These are phyloP conservation scores for Fusarium mundagurra DNA, from an alignment of 2,329 filamentous ascomycete species.

Conservation along the genomic window DNA sequence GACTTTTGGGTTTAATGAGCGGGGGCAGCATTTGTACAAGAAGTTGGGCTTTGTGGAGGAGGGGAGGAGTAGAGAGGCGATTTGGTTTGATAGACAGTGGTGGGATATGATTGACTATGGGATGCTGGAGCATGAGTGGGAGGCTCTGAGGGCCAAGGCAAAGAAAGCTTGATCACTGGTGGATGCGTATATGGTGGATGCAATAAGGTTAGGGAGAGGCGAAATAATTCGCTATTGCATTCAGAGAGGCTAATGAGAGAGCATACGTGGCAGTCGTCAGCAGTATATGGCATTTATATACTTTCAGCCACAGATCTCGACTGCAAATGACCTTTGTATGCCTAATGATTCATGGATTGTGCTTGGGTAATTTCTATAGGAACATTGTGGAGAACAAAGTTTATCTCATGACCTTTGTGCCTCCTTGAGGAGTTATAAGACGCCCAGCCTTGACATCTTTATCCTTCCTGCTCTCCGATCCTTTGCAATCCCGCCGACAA, in stretches of 20 bases:
- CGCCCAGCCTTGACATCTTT: no score
- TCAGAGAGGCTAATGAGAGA: no score
- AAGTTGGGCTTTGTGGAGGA: constrained; percentile 57
- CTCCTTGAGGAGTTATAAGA: background rate
- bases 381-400: background rate
- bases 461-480: background rate
- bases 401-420: background rate
- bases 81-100: constrained; percentile 57
- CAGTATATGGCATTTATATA: background rate
- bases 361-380: no score
- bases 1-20: constrained; percentile 54
- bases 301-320: background rate
- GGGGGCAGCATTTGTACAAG: constrained; percentile 55
- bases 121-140: constrained; percentile 54
- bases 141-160: constrained; percentile 3
- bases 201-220: background rate
- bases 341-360: background rate
- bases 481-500: no score
- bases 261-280: no score
- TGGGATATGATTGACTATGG: constrained; percentile 47
- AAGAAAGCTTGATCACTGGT: background rate
- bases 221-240: background rate
- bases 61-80: constrained; percentile 52
- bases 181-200: no score
- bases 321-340: background rate